These are phyloP conservation scores for Phaeotremella fagi DNA, from an alignment of 768 basidiomycete species.

Conservation along the genomic window DNA sequence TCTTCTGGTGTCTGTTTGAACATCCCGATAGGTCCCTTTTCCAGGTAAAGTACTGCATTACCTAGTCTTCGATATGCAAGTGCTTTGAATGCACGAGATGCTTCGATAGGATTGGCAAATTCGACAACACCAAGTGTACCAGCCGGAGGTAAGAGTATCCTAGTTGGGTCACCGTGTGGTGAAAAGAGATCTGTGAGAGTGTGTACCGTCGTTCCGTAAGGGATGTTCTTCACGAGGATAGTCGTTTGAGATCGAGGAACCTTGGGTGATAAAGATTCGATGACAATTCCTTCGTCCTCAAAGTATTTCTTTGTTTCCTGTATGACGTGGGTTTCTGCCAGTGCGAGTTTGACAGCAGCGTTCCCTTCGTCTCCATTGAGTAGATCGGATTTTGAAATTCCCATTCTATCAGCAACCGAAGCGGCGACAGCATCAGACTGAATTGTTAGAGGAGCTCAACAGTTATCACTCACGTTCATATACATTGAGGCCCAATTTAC, in stretches of 20 bases:
- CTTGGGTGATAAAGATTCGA: constrained; percentile 41
- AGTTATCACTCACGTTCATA: constrained; percentile 82
- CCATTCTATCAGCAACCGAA: constrained; percentile 83
- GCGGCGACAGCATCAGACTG: constrained; percentile 91
- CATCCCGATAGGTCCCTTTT: constrained; percentile 83
- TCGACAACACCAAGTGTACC: constrained; percentile 92
- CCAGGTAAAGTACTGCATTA: constrained; percentile 84
- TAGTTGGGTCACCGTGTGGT: constrained; percentile 63
- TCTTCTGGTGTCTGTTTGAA: constrained; percentile 51
- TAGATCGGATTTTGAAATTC: constrained; percentile 77
- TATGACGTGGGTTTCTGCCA: constrained; percentile 95
- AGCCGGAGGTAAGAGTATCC: constrained; percentile 80
- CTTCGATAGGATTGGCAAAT: constrained; percentile 66
- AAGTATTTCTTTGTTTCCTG: constrained; percentile 89
- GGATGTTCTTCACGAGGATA: constrained; percentile 94
- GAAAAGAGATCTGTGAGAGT: constrained; percentile 77
- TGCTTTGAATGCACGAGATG: constrained; percentile 68
- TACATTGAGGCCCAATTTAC: constrained; percentile 65
- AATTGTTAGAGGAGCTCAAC: constrained; percentile 2
- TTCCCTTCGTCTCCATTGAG: constrained; percentile 64
- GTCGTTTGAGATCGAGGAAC: constrained; percentile 62
- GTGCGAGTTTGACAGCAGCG: constrained; percentile 84
- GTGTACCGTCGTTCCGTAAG: constrained; percentile 72
- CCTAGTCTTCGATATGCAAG: constrained; percentile 83
- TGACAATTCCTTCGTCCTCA: constrained; percentile 53